Percentiles rank a stretch among this genome's conserved stretches.
Conservation (phyloP, 2,329 filamentous ascomycete species). For the Alternaria conjuncta region DNA sequence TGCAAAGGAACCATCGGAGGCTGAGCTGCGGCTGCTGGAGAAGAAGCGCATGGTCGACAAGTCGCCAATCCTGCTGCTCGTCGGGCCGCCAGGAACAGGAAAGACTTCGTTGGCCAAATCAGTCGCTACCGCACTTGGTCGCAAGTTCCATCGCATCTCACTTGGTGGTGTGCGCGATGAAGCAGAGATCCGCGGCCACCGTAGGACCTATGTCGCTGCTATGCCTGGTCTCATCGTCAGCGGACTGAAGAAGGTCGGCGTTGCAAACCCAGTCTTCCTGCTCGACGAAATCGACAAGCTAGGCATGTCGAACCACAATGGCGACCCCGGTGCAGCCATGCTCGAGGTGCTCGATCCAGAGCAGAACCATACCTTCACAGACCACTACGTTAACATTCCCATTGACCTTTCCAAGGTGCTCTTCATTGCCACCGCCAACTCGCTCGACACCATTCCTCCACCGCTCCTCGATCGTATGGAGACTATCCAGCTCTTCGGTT, state of each 20-base stretch:
- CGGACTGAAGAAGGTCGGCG: constrained; percentile 92
- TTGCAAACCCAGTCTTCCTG: constrained; percentile 92
- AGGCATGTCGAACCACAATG: constrained; percentile 87
- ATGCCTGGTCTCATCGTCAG: constrained; percentile 97
- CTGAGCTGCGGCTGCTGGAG: constrained; percentile 75
- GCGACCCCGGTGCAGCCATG: constrained; percentile 96
- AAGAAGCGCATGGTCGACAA: constrained; percentile 90
- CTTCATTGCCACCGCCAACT: constrained; percentile 97
- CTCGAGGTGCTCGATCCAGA: constrained; percentile 96
- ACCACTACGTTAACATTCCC: constrained; percentile 95
- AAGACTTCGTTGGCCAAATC: constrained; percentile 96
- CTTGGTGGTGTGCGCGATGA: constrained; percentile 95
- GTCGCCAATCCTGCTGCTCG: constrained; percentile 91
- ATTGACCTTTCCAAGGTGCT: constrained; percentile 95
- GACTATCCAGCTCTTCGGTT: constrained; percentile 89
- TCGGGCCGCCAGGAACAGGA: constrained; percentile 91
- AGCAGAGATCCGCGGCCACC: constrained; percentile 93
- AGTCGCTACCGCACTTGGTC: constrained; percentile 86
- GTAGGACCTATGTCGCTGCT: constrained; percentile 96
- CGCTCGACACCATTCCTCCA: constrained; percentile 90
- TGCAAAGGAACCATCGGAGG: constrained; percentile 45
- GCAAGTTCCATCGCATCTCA: constrained; percentile 97
- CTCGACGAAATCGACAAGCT: constrained; percentile 99
- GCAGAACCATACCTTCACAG: constrained; percentile 92
- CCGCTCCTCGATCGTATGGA: constrained; percentile 97